Percentiles rank a stretch among this genome's conserved stretches.
These are phyloP conservation scores for Rhodotorula graminis DNA, from an alignment of 768 basidiomycete genomes.

Conservation along the genomic window DNA sequence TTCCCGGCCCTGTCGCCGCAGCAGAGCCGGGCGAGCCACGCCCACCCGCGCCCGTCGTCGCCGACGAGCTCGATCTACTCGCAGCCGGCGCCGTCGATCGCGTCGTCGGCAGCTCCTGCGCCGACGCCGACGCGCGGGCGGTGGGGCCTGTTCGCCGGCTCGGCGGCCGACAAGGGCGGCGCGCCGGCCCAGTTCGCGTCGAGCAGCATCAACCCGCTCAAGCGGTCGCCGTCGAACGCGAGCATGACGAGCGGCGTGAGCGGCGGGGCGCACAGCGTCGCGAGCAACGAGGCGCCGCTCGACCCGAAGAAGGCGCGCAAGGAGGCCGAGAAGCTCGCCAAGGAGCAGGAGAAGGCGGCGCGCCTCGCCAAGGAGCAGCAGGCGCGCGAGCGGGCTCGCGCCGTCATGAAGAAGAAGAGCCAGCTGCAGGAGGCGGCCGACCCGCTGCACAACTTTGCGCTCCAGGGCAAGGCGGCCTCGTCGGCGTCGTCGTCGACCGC, in stretches of 20 bases:
- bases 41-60: background rate
- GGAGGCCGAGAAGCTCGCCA: conserved; percentile 45
- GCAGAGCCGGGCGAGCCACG: conserved; percentile 16
- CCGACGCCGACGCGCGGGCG: background rate
- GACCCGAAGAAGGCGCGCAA: conserved; percentile 51
- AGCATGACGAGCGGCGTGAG: conserved; percentile 22
- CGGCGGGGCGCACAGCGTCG: background rate
- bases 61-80: conserved; percentile 7
- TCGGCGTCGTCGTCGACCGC: too few relatives aligned
- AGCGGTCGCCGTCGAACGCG: conserved; percentile 44
- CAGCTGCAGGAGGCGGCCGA: conserved; percentile 44
- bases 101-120: background rate
- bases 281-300: background rate
- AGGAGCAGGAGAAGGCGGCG: conserved; percentile 47
- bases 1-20: conserved; percentile 23
- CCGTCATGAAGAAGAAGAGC: conserved; percentile 51
- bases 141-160: background rate
- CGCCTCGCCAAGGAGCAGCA: conserved; percentile 46
- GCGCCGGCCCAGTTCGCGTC: conserved; percentile 8
- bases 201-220: conserved; percentile 39
- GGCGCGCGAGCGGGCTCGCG: conserved; percentile 49
- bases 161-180: background rate
- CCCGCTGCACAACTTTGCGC: conserved; percentile 39
- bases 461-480: background rate
- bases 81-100: background rate